These are phyloP conservation scores for Murraya paniculata DNA, from an alignment of 345 rosid genomes.

Conservation along the genomic window DNA sequence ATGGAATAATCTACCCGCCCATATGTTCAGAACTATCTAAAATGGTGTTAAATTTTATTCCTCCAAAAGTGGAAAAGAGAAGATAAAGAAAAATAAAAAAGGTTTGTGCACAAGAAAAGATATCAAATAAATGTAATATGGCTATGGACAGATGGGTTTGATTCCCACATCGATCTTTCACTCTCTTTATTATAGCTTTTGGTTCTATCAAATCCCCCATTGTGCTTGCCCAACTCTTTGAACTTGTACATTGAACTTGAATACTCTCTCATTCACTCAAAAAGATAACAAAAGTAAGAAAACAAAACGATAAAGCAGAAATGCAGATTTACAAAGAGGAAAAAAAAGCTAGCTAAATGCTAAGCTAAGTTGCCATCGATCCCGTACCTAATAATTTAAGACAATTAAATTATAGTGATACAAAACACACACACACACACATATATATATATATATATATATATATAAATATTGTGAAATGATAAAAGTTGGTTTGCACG, in stretches of 20 bases:
- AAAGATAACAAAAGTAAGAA: neutral
- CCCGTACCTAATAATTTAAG: neutral
- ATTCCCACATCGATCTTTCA: slow-evolving; percentile 23
- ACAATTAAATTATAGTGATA: neutral
- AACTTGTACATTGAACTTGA: neutral
- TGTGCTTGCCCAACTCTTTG: neutral
- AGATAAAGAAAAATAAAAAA: neutral
- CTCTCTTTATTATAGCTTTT: neutral
- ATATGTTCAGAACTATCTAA: slow-evolving; percentile 20
- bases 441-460: too few species aligned
- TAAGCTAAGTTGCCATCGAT: neutral
- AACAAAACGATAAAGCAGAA: neutral
- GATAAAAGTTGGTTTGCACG: neutral
- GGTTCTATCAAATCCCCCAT: neutral
- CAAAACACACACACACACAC: too few species aligned
- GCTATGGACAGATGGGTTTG: slow-evolving; percentile 25
- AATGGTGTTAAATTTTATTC: slow-evolving; percentile 14
- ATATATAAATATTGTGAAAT: too few species aligned
- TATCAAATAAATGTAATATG: slow-evolving; percentile 20
- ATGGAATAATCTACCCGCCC: slow-evolving; percentile 23
- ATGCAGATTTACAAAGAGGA: neutral
- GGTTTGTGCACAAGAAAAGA: slow-evolving; percentile 16
- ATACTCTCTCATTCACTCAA: neutral
- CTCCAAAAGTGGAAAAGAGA: neutral
- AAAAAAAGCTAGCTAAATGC: neutral